These are phyloP conservation scores for Pisolithus albus DNA, from an alignment of 768 basidiomycete species.

Conservation along the genomic window DNA sequence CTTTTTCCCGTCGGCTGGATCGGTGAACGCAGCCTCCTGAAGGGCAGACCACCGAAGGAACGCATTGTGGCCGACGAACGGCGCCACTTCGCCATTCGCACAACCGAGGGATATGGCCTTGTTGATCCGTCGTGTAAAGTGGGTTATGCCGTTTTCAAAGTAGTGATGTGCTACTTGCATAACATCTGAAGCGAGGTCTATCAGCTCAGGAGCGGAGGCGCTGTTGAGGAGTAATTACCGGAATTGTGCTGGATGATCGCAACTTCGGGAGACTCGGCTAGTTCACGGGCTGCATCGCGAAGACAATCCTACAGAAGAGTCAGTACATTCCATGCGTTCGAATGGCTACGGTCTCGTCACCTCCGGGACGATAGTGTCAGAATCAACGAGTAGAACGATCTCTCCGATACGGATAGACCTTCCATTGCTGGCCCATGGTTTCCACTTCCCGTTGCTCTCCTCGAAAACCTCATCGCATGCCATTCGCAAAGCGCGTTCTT, in stretches of 20 bases:
- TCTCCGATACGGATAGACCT: constrained; percentile 72
- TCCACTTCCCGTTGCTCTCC: constrained; percentile 51
- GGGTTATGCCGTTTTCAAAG: constrained; percentile 86
- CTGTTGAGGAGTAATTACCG: constrained; percentile 30
- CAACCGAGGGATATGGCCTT: constrained; percentile 72
- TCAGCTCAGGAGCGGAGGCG: neutral
- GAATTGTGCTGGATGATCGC: constrained; percentile 92
- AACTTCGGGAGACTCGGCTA: constrained; percentile 74
- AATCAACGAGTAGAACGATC: constrained; percentile 73
- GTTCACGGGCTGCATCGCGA: constrained; percentile 77
- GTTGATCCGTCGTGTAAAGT: constrained; percentile 85
- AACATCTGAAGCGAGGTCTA: constrained; percentile 45
- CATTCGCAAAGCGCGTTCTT: constrained; percentile 65
- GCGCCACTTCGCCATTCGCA: constrained; percentile 71
- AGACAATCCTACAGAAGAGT: constrained; percentile 86
- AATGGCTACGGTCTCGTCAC: constrained; percentile 28
- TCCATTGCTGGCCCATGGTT: constrained; percentile 73
- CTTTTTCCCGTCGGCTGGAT: constrained; percentile 50
- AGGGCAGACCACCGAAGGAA: constrained; percentile 87
- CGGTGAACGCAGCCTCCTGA: constrained; percentile 77
- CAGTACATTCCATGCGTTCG: constrained; percentile 74
- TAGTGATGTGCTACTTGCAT: constrained; percentile 88
- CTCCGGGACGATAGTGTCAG: constrained; percentile 74
- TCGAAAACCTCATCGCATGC: constrained; percentile 69
- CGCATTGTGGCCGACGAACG: constrained; percentile 84